Base-by-base conservation (phyloP, 305 asterid species). In the Solanum chacoense region DNA sequence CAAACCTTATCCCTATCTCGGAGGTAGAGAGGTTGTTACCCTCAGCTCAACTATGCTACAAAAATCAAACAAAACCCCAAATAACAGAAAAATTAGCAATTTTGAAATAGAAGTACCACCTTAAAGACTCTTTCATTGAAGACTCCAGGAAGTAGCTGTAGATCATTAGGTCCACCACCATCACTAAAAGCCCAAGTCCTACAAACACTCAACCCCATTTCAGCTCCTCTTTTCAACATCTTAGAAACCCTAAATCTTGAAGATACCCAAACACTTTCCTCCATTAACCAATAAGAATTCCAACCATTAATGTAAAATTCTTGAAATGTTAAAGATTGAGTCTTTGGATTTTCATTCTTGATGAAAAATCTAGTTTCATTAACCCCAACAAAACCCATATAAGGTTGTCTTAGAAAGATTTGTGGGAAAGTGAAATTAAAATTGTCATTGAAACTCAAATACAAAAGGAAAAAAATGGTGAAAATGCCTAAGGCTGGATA, bases 221-320 rank as follows among this genome's bases (percentile, higher is more conserved):
- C 65, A 59, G 93, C 91, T 22, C 94, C 95, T 77, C 81, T 91
- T 76, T 85, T 89, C 76, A 94, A 74, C 95, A 94, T 94, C 91
- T 91, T 87, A 22, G 94, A 88, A 29, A 94, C 95, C 90, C 91
- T 93, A 14, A 91, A 77, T 90, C 95, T 89, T 6, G 94, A 87
- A 9, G 89, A 80, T 22, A 63, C 90, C 85, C 89, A 69, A 31
- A 90, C 88, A 88, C 94, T 92, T 90, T 92, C 93, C 63, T 91
- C 92, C 95, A 94, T 92, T 90, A 94, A 65, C 96, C 96, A 94
- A 84, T 94, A 94, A 13, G 96, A 94, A 85, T 94, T 94, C 96
- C 96, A 94, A 22, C 95, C 96, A 63, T 94, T 93, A 42, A 94
- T 91, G n/a, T 93, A 94, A 8, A 92, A 55, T 28, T 88, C 92